These are phyloP conservation scores for Physcia stellaris DNA, from an alignment of 495 filamentous ascomycete genomes.

Conservation along the genomic window DNA sequence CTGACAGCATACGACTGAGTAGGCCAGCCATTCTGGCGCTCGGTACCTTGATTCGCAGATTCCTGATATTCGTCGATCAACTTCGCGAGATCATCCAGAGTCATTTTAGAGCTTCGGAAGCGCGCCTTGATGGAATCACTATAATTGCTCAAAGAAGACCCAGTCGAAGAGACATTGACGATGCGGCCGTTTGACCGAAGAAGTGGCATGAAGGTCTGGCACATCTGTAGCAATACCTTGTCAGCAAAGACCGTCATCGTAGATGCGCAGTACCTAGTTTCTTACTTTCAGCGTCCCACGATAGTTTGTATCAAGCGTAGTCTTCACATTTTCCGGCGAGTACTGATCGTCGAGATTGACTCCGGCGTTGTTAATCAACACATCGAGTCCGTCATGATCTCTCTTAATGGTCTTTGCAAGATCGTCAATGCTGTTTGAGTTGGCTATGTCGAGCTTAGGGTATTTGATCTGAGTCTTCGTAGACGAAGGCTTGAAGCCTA, in stretches of 20 bases:
- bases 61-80: constrained; percentile 8
- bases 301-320: constrained; percentile 7
- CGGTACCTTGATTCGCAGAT: constrained; percentile 6
- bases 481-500: constrained; percentile 2
- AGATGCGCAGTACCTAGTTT: background rate
- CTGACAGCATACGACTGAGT: constrained; percentile 17
- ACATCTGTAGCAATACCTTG: constrained; percentile 1
- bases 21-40: constrained; percentile 11
- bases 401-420: constrained; percentile 4
- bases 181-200: constrained; percentile 15
- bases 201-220: constrained; percentile 12
- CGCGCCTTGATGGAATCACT: constrained; percentile 3
- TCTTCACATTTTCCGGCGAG: constrained; percentile 3
- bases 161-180: constrained; percentile 20
- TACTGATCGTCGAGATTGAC: constrained; percentile 9
- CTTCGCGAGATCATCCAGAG: constrained; percentile 1
- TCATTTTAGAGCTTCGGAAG: constrained; percentile 6
- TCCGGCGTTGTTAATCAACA: constrained; percentile 9
- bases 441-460: constrained; percentile 5
- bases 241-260: background rate
- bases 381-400: constrained; percentile 4
- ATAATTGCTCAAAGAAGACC: constrained; percentile 1
- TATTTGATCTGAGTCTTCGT: constrained; percentile 1
- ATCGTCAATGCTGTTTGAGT: constrained; percentile 1
- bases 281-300: constrained; percentile 8